Evolutionary conservation across 805 yeast species (phyloP).

Genomic region (Saccharomycopsis guyanensis): DNA sequence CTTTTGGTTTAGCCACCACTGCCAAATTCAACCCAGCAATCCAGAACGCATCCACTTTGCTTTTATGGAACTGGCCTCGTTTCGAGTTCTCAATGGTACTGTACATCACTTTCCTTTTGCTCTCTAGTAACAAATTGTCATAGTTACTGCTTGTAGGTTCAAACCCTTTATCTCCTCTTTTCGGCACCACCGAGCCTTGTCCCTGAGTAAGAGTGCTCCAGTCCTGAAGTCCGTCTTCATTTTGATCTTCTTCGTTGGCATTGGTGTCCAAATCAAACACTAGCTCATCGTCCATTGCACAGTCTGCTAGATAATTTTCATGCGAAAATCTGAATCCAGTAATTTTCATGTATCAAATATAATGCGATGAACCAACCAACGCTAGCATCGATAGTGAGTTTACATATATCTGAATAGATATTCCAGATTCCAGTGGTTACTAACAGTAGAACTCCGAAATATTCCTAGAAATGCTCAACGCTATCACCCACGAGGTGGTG

Average conservation of each 20-base stretch:
- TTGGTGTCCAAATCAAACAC: neutral
- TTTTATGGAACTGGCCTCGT: constrained; percentile 28
- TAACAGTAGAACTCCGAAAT: constrained; percentile 21
- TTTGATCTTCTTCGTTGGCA: constrained; percentile 10
- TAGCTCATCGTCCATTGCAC: constrained; percentile 2
- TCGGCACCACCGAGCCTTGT: constrained; percentile 13
- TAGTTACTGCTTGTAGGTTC: constrained; percentile 17
- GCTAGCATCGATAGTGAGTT: neutral
- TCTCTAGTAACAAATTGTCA: constrained; percentile 13
- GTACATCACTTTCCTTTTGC: constrained; percentile 18
- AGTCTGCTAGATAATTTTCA: neutral
- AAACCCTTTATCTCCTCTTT: constrained; percentile 20
- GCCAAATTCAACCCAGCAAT: constrained; percentile 25
- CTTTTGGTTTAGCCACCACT: constrained; percentile 37
- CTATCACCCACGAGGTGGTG: constrained; percentile 29
- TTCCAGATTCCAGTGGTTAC: too few relatives aligned
- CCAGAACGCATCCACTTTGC: constrained; percentile 40
- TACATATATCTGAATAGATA: neutral
- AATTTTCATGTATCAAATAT: neutral
- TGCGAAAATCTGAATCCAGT: neutral
- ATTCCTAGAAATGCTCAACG: constrained; percentile 25
- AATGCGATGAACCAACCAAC: constrained; percentile 4
- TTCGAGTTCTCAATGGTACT: constrained; percentile 6
- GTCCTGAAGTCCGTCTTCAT: constrained; percentile 12
- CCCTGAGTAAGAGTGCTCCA: constrained; percentile 12